Evolutionary conservation across 768 basidiomycete genomes (phyloP).

Genomic region (Leccinum pellstonianum): DNA sequence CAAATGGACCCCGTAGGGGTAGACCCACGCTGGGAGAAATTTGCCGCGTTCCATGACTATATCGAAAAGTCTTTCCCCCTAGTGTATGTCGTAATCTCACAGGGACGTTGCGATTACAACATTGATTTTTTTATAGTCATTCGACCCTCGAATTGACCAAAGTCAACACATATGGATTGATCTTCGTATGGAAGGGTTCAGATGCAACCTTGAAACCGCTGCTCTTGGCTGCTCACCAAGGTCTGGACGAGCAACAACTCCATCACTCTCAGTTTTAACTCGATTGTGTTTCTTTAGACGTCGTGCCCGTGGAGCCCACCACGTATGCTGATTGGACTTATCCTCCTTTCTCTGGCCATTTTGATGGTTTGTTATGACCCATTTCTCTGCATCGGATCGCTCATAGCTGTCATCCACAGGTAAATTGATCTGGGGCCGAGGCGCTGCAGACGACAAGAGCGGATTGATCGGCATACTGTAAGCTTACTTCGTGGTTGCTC

Average conservation of each 20-base stretch:
- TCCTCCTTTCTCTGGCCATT: conserved; percentile 63
- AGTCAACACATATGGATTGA: conserved; percentile 61
- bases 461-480: conserved; percentile 69
- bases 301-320: conserved; percentile 61
- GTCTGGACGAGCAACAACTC: conserved; percentile 27
- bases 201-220: conserved; percentile 51
- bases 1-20: conserved; percentile 45
- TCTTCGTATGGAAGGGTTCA: conserved; percentile 58
- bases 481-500: conserved; percentile 1
- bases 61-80: conserved; percentile 58
- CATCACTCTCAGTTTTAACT: background rate
- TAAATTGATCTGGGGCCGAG: conserved; percentile 49
- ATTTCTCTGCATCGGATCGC: background rate
- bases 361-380: conserved; percentile 41
- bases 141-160: conserved; percentile 49
- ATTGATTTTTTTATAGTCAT: conserved; percentile 37
- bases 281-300: conserved; percentile 40
- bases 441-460: conserved; percentile 58
- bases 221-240: conserved; percentile 53
- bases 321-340: conserved; percentile 57
- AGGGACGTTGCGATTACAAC: background rate
- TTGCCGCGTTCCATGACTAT: conserved; percentile 54
- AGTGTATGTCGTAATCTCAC: conserved; percentile 39
- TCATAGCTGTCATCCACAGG: conserved; percentile 20
- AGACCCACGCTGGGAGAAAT: conserved; percentile 56